Conservation (phyloP, 768 basidiomycete genomes). For the Boletellus ananiceps region DNA sequence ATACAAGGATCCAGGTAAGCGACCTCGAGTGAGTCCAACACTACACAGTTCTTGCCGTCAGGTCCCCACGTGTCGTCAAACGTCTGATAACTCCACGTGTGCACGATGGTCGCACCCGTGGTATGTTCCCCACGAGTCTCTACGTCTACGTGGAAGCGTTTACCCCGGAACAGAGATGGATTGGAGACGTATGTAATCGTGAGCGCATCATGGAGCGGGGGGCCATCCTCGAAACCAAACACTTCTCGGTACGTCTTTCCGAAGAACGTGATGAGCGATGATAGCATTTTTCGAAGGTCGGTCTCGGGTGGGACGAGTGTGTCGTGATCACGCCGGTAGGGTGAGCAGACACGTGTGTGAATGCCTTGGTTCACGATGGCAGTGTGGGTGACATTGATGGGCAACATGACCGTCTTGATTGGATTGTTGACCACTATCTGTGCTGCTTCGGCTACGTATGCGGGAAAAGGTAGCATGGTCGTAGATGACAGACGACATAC, state of each 20-base stretch:
- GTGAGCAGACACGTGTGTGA: slow-evolving; percentile 51
- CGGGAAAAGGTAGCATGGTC: neutral
- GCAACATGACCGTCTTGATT: slow-evolving; percentile 70
- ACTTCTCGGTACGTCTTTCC: slow-evolving; percentile 65
- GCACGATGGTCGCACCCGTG: slow-evolving; percentile 75
- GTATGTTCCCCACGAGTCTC: slow-evolving; percentile 66
- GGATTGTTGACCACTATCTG: slow-evolving; percentile 76
- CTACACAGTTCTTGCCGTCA: slow-evolving; percentile 69
- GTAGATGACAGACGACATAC: slow-evolving; percentile 23
- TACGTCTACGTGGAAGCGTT: slow-evolving; percentile 77
- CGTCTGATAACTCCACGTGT: slow-evolving; percentile 59
- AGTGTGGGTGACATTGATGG: slow-evolving; percentile 84
- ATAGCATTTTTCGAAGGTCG: slow-evolving; percentile 66
- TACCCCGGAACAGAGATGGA: slow-evolving; percentile 61
- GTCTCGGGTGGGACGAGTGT: slow-evolving; percentile 25
- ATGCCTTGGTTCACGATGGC: slow-evolving; percentile 64
- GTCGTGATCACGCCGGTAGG: slow-evolving; percentile 27
- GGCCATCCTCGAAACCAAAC: slow-evolving; percentile 81
- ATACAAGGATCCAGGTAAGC: neutral
- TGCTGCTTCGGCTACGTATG: slow-evolving; percentile 63
- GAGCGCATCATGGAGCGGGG: slow-evolving; percentile 83
- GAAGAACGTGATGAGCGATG: slow-evolving; percentile 72
- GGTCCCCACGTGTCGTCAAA: slow-evolving; percentile 69
- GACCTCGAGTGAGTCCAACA: slow-evolving; percentile 67
- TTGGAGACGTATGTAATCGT: slow-evolving; percentile 71